phyloP scores from a whole-genome alignment of 1,284 basidiomycete species.

The Mycena sp. region DNA sequence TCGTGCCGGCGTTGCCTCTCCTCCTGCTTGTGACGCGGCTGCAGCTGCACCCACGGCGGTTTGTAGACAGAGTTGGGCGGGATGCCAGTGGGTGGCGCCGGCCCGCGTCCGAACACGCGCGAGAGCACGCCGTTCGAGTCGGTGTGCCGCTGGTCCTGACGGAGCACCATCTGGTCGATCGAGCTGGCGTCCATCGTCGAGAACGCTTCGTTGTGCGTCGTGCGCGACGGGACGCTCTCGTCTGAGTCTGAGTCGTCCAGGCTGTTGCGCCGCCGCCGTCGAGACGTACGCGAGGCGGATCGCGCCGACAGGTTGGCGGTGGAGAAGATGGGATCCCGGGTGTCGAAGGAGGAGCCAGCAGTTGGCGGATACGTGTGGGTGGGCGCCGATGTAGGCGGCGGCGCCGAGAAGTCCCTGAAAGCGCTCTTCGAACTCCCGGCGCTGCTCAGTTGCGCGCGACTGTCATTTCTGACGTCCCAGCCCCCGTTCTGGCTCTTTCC shows the following conservation, averaged over 20 bases:
- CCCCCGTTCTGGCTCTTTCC: too few species aligned
- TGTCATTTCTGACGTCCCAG: too few species aligned
- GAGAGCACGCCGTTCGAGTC: slow-evolving; percentile 26
- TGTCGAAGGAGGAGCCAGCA: background rate
- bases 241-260: slow-evolving; percentile 47
- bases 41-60: slow-evolving; percentile 76
- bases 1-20: slow-evolving; percentile 72
- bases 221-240: slow-evolving; percentile 53
- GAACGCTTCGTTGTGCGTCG: slow-evolving; percentile 79
- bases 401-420: background rate
- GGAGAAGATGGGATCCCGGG: background rate
- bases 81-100: slow-evolving; percentile 27
- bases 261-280: slow-evolving; percentile 18
- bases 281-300: background rate
- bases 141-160: slow-evolving; percentile 21
- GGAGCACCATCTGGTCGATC: slow-evolving; percentile 54
- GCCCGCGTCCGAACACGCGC: slow-evolving; percentile 12
- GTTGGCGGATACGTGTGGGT: slow-evolving; percentile 15
- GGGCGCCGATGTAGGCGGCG: background rate
- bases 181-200: slow-evolving; percentile 69
- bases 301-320: slow-evolving; percentile 5
- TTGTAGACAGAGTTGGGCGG: slow-evolving; percentile 53
- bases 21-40: slow-evolving; percentile 70
- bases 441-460: too few species aligned
- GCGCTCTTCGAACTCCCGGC: background rate